phyloP scores from a whole-genome alignment of 202 grass and related monocot species.

The Cymbopogon flexuosus region DNA sequence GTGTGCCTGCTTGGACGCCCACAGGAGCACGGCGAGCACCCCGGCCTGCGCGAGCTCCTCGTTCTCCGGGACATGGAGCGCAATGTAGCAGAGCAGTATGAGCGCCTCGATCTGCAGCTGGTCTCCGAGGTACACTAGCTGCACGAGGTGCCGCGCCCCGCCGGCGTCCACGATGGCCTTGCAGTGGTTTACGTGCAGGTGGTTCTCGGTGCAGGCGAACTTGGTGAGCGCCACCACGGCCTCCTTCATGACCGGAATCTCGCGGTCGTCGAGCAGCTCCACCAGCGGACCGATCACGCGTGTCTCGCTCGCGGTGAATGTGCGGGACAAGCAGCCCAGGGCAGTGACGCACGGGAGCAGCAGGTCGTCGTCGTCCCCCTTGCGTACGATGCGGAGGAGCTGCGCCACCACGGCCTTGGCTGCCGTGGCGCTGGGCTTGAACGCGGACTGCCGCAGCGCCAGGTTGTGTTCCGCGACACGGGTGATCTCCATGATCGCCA shows the following conservation, averaged over 20 bases:
- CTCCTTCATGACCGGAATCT: slow-evolving; percentile 46
- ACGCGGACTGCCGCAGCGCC: slow-evolving; percentile 61
- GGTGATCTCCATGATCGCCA: slow-evolving; percentile 82
- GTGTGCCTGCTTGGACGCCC: slow-evolving; percentile 78
- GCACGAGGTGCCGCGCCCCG: slow-evolving; percentile 61
- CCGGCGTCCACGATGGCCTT: slow-evolving; percentile 63
- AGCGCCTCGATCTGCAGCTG: slow-evolving; percentile 73
- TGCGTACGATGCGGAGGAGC: slow-evolving; percentile 49
- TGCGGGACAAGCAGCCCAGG: slow-evolving; percentile 66
- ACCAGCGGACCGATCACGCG: slow-evolving; percentile 72
- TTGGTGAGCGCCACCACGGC: slow-evolving; percentile 80
- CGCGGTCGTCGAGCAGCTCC: slow-evolving; percentile 67
- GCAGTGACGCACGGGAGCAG: slow-evolving; percentile 58
- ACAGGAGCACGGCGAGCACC: slow-evolving; percentile 59
- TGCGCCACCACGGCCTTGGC: slow-evolving; percentile 67
- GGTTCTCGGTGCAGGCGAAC: slow-evolving; percentile 68
- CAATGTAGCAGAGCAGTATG: slow-evolving; percentile 63
- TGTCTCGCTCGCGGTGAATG: slow-evolving; percentile 73
- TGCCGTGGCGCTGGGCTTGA: slow-evolving; percentile 59
- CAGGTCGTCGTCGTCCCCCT: slow-evolving; percentile 44
- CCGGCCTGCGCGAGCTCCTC: slow-evolving; percentile 73
- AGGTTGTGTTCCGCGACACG: slow-evolving; percentile 71
- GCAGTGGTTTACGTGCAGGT: slow-evolving; percentile 63
- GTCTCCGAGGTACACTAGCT: slow-evolving; percentile 76
- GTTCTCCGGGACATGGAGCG: slow-evolving; percentile 61